Conservation (phyloP, 2,329 filamentous ascomycete species). For the Ophiostoma ips region DNA sequence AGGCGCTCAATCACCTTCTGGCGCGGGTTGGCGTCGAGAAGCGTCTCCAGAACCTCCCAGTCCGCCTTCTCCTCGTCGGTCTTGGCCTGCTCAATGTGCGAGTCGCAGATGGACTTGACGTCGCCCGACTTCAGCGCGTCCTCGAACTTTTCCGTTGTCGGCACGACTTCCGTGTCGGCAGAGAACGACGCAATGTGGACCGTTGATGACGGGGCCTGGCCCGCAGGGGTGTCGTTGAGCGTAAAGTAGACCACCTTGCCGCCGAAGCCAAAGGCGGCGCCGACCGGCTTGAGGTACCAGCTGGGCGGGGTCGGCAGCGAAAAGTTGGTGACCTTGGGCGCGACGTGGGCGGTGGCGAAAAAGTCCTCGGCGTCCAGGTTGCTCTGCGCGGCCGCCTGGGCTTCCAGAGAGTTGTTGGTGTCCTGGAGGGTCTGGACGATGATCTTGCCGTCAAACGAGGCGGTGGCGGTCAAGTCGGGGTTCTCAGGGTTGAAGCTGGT, state of each 20-base stretch:
- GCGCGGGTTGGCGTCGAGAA: conserved; percentile 74
- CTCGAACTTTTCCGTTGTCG: conserved; percentile 77
- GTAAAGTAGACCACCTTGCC: conserved; percentile 76
- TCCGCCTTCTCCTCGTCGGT: conserved; percentile 89
- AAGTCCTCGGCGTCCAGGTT: conserved; percentile 86
- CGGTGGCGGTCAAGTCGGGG: conserved; percentile 81
- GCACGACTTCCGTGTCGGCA: conserved; percentile 72
- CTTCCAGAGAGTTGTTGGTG: conserved; percentile 59
- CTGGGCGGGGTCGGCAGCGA: conserved; percentile 73
- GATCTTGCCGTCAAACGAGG: conserved; percentile 95
- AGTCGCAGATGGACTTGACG: conserved; percentile 63
- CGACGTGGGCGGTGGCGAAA: conserved; percentile 83
- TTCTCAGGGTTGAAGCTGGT: conserved; percentile 91
- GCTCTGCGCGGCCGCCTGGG: conserved; percentile 51
- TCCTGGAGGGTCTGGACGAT: conserved; percentile 88
- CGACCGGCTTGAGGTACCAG: conserved; percentile 76
- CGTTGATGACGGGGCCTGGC: conserved; percentile 57
- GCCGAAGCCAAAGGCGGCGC: conserved; percentile 88
- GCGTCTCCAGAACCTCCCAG: conserved; percentile 85
- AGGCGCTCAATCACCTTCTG: conserved; percentile 78
- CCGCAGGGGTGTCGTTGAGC: conserved; percentile 41
- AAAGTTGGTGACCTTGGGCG: conserved; percentile 83
- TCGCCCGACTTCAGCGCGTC: conserved; percentile 65
- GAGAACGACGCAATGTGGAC: conserved; percentile 79
- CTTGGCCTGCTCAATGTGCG: conserved; percentile 58